Base-by-base conservation (phyloP, 1,139 yeast species). In the Tardiomyces digboiensis region DNA sequence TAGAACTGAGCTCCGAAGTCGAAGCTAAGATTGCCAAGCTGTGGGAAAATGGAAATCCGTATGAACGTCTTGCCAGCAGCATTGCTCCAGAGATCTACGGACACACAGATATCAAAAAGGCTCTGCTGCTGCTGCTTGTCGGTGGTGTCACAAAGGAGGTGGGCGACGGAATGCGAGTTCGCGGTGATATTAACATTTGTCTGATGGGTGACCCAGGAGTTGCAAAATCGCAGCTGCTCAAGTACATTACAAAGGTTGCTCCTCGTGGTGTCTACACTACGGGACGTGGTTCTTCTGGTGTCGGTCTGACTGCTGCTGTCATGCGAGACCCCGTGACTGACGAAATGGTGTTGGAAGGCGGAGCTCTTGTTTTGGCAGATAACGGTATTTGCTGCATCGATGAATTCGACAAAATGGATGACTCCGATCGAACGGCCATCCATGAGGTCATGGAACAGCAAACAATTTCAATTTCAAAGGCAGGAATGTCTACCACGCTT, bases 381-480 rank as follows among this genome's bases (percentile, higher is more conserved):
- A 89, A 91, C 60, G 99, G 99, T 63, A 83, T 93, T 52, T 91
- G 98, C 69, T 91, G 98, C 67, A 91, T 91, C 61, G 99, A 91
- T 76, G 99, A 91, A 70, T 91, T 91, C 62, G 99, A 91, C 67
- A 91, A 91, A 69, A 93, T 93, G 99, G 97, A 89, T 61, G 99
- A 93, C 63, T 68, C 76, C 49, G 98, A 93, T 65, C 76, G 99
- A 62, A 91, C 98, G 0, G 97, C 98, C 3, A 93, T 93, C 60
- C 98, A 91, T 66, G 98, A 91, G 71, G 99, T 93, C 39, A 93
- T 93, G 99, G 99, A 93, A 70, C 99, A 93, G 64, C 98, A 93
- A 66, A 93, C 98, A 2, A 91, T 93, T 50, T 86, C 96, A 23
- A 93, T 93, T 49, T 85, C 97, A 40, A 93, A 93, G 65, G 99